These are phyloP conservation scores for Monosporozyma unispora DNA, from an alignment of 805 yeast genomes.

Conservation along the genomic window DNA sequence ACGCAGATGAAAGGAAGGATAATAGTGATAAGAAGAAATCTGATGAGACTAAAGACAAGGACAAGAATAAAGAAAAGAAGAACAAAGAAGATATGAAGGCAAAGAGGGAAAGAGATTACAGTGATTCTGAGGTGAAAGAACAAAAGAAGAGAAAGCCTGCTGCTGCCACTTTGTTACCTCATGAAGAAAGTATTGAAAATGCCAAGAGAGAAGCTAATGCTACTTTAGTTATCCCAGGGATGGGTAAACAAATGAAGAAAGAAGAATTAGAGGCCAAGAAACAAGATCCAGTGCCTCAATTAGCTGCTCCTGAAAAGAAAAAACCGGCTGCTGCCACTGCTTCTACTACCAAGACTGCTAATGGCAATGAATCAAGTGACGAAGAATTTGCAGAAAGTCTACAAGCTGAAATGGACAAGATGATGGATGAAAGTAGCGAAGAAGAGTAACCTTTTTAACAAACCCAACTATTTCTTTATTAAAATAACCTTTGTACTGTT, in stretches of 20 bases:
- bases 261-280: background rate
- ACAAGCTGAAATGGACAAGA: constrained; percentile 28
- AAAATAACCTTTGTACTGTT: background rate
- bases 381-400: constrained; percentile 29
- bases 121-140: constrained; percentile 6
- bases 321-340: background rate
- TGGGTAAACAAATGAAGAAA: constrained; percentile 6
- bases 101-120: constrained; percentile 7
- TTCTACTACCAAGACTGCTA: background rate
- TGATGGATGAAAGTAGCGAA: constrained; percentile 26
- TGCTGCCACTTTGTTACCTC: constrained; percentile 27
- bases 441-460: constrained; percentile 9
- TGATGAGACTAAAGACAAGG: background rate
- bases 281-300: background rate
- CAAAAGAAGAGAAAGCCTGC: constrained; percentile 25
- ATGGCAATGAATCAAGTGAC: constrained; percentile 23
- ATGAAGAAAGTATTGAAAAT: constrained; percentile 25
- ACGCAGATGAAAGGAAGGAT: constrained; percentile 2
- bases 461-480: background rate
- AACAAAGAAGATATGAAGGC: constrained; percentile 2
- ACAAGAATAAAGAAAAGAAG: constrained; percentile 2
- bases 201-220: constrained; percentile 28
- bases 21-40: constrained; percentile 3
- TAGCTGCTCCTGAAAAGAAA: background rate
- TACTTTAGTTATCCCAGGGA: constrained; percentile 25